Evolutionary conservation across 148 eudicot species (phyloP).

Genomic region (Talinum fruticosum): DNA sequence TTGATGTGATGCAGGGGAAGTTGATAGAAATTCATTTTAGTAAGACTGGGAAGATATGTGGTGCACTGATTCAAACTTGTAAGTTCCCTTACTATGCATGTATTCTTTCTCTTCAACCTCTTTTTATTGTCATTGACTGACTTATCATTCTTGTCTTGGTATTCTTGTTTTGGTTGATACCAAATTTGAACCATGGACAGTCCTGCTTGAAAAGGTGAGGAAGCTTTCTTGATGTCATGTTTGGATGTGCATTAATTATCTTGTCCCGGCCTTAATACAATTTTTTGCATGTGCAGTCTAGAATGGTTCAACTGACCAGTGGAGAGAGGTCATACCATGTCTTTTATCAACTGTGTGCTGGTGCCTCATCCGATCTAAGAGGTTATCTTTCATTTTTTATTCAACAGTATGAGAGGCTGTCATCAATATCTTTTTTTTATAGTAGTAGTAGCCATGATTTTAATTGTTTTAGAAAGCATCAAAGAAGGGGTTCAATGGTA

Average conservation of each 20-base stretch:
- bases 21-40: constrained; percentile 83
- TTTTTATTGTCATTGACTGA: constrained; percentile 12
- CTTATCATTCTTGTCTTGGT: constrained; percentile 16
- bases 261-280: constrained; percentile 13
- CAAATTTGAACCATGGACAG: constrained; percentile 35
- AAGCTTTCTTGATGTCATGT: neutral
- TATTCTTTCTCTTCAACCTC: neutral
- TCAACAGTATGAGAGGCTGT: neutral
- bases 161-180: constrained; percentile 21
- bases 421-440: neutral
- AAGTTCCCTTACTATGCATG: constrained; percentile 28
- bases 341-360: constrained; percentile 94
- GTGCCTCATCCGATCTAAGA: constrained; percentile 78
- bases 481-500: neutral
- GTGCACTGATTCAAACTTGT: constrained; percentile 92
- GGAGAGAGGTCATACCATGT: constrained; percentile 96
- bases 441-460: neutral
- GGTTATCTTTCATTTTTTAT: constrained; percentile 35
- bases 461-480: neutral
- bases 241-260: constrained; percentile 5
- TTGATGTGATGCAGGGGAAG: constrained; percentile 70
- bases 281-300: constrained; percentile 58
- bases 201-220: constrained; percentile 87
- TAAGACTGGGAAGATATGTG: constrained; percentile 68
- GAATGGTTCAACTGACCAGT: constrained; percentile 77